Conservation (phyloP, 768 basidiomycete species). For the Psilocybe cyanescens region DNA sequence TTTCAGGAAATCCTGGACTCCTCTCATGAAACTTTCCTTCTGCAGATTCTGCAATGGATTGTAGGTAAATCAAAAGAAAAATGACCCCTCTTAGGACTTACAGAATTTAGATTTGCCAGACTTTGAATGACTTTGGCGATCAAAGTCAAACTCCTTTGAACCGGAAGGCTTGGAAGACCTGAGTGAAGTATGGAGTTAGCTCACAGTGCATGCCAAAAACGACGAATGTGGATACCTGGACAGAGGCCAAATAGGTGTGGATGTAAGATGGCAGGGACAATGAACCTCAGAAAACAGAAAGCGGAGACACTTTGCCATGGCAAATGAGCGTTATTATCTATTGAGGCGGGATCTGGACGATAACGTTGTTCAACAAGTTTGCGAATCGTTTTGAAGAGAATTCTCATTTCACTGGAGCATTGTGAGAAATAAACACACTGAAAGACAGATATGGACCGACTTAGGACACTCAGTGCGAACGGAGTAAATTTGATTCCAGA, state of each 20-base stretch:
- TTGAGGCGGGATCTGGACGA: constrained; percentile 39
- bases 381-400: constrained; percentile 70
- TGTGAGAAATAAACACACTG: constrained; percentile 1
- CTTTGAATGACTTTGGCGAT: constrained; percentile 92
- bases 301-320: constrained; percentile 87
- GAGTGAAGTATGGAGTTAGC: constrained; percentile 7
- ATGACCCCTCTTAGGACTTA: constrained; percentile 34
- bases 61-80: not conserved
- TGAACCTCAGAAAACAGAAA: constrained; percentile 88
- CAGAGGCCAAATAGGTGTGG: constrained; percentile 84
- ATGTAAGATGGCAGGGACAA: constrained; percentile 88
- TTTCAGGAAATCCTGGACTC: constrained; percentile 73
- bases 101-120: constrained; percentile 81
- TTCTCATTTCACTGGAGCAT: constrained; percentile 68
- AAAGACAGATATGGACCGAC: constrained; percentile 44
- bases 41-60: constrained; percentile 50
- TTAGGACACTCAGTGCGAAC: constrained; percentile 73
- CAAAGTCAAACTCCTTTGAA: constrained; percentile 81
- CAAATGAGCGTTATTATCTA: constrained; percentile 54
- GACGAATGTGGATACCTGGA: constrained; percentile 51
- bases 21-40: constrained; percentile 84
- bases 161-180: constrained; percentile 70
- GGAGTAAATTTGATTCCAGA: constrained; percentile 83
- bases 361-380: constrained; percentile 73
- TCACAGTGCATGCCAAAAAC: not conserved